A percentile compares a stretch with the other conserved stretches of the same genome.
Evolutionary conservation across 2,329 filamentous ascomycete species (phyloP).

Genomic region (Penicillium sclerotiorum): DNA sequence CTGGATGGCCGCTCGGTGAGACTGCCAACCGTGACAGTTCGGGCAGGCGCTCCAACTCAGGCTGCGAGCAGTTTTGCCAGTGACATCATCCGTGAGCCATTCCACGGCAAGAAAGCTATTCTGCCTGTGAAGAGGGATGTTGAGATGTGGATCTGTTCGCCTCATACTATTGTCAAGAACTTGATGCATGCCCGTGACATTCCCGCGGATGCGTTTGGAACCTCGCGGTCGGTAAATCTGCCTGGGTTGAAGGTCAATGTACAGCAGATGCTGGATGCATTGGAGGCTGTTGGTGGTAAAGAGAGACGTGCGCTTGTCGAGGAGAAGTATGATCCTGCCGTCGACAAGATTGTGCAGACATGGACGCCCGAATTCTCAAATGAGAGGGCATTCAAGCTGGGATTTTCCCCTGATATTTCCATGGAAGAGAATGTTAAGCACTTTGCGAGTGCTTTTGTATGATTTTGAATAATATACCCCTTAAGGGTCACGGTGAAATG

Average conservation of each 20-base stretch:
- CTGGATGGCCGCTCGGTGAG: slow-evolving; percentile 51
- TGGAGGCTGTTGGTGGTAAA: slow-evolving; percentile 59
- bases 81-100: slow-evolving; percentile 57
- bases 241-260: slow-evolving; percentile 60
- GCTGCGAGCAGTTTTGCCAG: slow-evolving; percentile 57
- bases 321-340: slow-evolving; percentile 57
- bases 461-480: slow-evolving; percentile 3
- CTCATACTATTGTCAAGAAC: slow-evolving; percentile 58
- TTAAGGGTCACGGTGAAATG: slow-evolving; percentile 7
- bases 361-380: slow-evolving; percentile 63
- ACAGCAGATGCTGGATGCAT: slow-evolving; percentile 63
- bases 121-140: slow-evolving; percentile 56
- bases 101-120: slow-evolving; percentile 53
- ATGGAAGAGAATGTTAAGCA: slow-evolving; percentile 45
- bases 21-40: slow-evolving; percentile 55
- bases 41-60: slow-evolving; percentile 54
- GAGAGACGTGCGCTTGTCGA: slow-evolving; percentile 56
- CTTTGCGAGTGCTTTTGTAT: slow-evolving; percentile 39
- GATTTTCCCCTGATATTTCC: slow-evolving; percentile 45
- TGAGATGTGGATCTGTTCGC: slow-evolving; percentile 61
- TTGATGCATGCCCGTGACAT: slow-evolving; percentile 56
- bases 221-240: slow-evolving; percentile 56
- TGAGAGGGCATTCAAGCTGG: slow-evolving; percentile 55
- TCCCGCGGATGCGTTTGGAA: slow-evolving; percentile 55
- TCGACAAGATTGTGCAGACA: slow-evolving; percentile 61